Evolutionary conservation across 257 asterid genomes (phyloP), one percentile per base, ranked within the genome.

Genomic region (Solanum neorickii): DNA sequence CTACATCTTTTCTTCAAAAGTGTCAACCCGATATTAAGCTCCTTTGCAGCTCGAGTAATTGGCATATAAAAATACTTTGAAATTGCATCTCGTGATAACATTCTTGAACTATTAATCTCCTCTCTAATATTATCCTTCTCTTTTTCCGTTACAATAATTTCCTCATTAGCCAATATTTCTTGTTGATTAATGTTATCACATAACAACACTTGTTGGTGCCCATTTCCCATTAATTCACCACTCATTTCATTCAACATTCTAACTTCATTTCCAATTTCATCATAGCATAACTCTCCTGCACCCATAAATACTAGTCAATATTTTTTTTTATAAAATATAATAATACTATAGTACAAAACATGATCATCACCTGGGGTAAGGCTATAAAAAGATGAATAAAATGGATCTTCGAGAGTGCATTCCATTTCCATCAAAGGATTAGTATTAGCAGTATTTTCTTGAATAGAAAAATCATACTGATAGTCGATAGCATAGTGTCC

Each of bases 1-100:
- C 99, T 88, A 33, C 99, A 97, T 88, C 99, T 92, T 87, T 95
- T 97, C 93, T 97, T 97, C 87, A 97, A 82, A 9, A 93, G 94
- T 16, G 99, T 97, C 42, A 97, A 78, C 5, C 99, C 99, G 2
- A 97, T 94, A 2, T 95, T 94, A 0, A 97, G 94, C 39, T 95
- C 94, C 37, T 87, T 92, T 1, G 99, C 99, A 0, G 99, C 99
- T 60, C 92, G 91, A 0, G 96, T 91, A 4, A 97, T 97, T 1
- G 99, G 98, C 94, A 97, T 92, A 91, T 94, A 93, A 82, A 95
- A 97, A 39, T 93, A 95, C 65, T 92, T 88, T 0, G 98, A 91
- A 23, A 97, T 90, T 1, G 75, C 87, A 66, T 93, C 84, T 25
- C 94, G 90, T 0, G 97, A 85, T 86, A 97, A 72, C 25, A 41